Percentiles rank a stretch among this genome's conserved stretches.
These are phyloP conservation scores for Fusarium sp. DNA, from an alignment of 2,329 filamentous ascomycete genomes.

Conservation along the genomic window DNA sequence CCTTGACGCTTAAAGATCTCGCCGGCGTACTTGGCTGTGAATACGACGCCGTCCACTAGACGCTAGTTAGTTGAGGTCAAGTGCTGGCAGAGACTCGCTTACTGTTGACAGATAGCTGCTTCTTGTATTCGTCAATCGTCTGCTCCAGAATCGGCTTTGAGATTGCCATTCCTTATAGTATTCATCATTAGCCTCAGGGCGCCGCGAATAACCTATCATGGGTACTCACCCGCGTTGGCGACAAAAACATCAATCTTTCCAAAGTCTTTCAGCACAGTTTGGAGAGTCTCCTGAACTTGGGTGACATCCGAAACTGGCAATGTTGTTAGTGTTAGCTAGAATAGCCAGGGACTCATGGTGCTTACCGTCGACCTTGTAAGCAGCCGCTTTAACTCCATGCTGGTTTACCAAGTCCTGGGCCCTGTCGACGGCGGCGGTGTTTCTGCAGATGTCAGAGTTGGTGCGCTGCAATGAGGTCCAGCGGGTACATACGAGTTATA, in stretches of 20 bases:
- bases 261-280: constrained; percentile 28
- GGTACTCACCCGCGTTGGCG: constrained; percentile 47
- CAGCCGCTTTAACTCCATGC: constrained; percentile 48
- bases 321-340: not conserved
- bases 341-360: not conserved
- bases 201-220: not conserved
- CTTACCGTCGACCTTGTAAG: not conserved
- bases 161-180: constrained; percentile 28
- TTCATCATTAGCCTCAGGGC: not conserved
- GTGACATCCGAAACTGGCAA: not conserved
- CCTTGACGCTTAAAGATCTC: constrained; percentile 58
- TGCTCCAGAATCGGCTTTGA: constrained; percentile 68
- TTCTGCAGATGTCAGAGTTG: constrained; percentile 42
- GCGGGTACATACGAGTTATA: constrained; percentile 25
- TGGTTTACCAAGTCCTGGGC: constrained; percentile 48
- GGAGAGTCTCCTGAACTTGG: not conserved
- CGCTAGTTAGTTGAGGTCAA: not conserved
- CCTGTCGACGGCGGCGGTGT: constrained; percentile 50
- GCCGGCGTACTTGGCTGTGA: constrained; percentile 58
- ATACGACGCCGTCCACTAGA: constrained; percentile 58
- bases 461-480: not conserved
- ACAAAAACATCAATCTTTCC: constrained; percentile 43
- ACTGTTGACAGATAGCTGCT: constrained; percentile 65
- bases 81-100: not conserved
- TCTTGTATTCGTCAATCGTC: constrained; percentile 62